Evolutionary conservation across 352 stramenopile species (phyloP), one percentile per base, ranked within the genome.

Genomic region (Salisapilia sapeloensis): DNA sequence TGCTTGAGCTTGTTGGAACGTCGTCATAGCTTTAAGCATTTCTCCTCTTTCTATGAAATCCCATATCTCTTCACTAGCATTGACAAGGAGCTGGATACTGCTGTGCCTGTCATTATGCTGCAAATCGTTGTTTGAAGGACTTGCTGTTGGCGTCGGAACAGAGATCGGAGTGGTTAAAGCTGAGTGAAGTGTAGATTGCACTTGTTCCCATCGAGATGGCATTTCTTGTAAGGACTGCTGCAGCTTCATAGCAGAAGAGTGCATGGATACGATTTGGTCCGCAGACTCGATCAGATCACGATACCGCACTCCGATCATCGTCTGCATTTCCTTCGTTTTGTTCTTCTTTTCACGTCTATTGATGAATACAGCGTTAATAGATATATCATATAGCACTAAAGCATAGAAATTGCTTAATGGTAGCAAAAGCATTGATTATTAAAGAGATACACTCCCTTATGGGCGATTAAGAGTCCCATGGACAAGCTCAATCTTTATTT

Each of bases 231-330:
- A 51, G 11, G 72, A 78, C 22, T 61, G 53, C 29, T 86, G 72
- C 11, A 92, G 59, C n/a, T 60, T 60, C 38, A 89, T 44, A 8
- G 77, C 72, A 2, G 71, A 69, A 36, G 87, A 84, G 42, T 94
- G 79, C 83, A 95, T 95, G 21, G 60, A 89, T 9, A 94, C 67
- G 29, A 95, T 94, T 44, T 84, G 84, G 52, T 95, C 83, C 1
- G 83, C 83, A 20, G 82, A 94, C 38, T 94, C 80, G 42, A 95
- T 95, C 9, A 95, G 55, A 39, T 95, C 81, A 19, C 89, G 80
- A 30, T 96, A 96, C 4, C 82, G 52, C 24, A 91, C 86, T 24
- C 82, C 71, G 22, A 94, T 92, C 80, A 96, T 95, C 40, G 80
- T 80, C 42, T 94, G 81, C 72, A 94, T 89, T 42, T 93, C 75